Base-by-base conservation (phyloP, 2,329 filamentous ascomycete species). In the Fusarium ambrosium region DNA sequence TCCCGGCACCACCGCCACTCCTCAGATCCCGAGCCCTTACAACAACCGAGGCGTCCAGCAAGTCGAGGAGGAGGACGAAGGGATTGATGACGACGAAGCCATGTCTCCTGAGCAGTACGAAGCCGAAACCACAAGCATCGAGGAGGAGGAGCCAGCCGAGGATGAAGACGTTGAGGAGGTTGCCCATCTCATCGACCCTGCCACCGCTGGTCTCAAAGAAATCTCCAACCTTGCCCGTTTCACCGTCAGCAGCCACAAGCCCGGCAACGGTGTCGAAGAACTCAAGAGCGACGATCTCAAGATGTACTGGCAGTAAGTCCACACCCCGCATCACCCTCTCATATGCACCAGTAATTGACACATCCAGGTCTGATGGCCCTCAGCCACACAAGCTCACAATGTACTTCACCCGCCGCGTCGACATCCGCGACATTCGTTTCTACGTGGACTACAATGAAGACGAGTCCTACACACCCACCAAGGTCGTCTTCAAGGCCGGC, bases 401-500 rank as follows among this genome's bases (percentile, higher is more conserved):
- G 45, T 94, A 97, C 83, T 97, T 97, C 82, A 92, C 95, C 83
- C 95, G 95, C 78, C 89, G 94, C 9, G 94, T 95, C 51, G 92
- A 92, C 69, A 95, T 97, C 71, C 91, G 92, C 6, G 91, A 92
- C 32, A 91, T 97, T 62, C 89, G 94, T n/a, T 91, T 97, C 78
- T 95, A 93, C 77, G 92, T 99, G 53, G 95, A 99, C 84, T 98
- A 97, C 82, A 92, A 93, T 72, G 91, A 94, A 64, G 97, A 99
- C 83, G 97, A 99, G 84, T 97, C 94, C 51, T 99, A 99, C 82
- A 99, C 97, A 4, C 97, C 97, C 0, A 98, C 95, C 1, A 94
- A 95, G 78, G 97, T 99, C 79, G 87, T 93, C 56, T 95, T 98
- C 80, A 91, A 93, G 41, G 96, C 95, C 0, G 97, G 97, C 14